Evolutionary conservation across 495 filamentous ascomycete species (phyloP).

Genomic region (Chaetomium cochliodes): DNA sequence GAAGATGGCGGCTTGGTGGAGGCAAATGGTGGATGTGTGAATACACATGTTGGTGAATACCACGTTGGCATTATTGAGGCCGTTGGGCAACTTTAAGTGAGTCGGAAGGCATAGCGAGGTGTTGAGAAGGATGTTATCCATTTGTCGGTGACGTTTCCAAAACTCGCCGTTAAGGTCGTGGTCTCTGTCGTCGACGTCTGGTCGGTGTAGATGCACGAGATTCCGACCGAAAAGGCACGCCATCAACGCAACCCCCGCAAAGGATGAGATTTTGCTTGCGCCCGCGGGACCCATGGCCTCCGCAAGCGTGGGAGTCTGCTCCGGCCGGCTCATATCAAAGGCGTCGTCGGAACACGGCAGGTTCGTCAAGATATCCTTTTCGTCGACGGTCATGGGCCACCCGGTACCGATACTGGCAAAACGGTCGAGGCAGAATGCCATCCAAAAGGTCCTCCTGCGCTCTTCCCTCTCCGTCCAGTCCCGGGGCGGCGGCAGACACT

Average conservation of each 20-base stretch:
- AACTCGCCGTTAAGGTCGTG: constrained; percentile 90
- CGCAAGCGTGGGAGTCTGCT: constrained; percentile 63
- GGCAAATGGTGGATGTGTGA: constrained; percentile 93
- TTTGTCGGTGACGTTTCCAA: constrained; percentile 86
- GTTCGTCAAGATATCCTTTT: constrained; percentile 85
- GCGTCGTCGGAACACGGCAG: constrained; percentile 82
- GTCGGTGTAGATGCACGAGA: constrained; percentile 88
- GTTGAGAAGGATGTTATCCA: constrained; percentile 89
- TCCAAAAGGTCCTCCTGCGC: constrained; percentile 89
- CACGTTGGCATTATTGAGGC: constrained; percentile 76
- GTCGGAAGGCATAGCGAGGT: constrained; percentile 79
- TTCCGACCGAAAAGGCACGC: constrained; percentile 92
- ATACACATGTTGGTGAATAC: constrained; percentile 97
- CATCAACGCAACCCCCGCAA: constrained; percentile 79
- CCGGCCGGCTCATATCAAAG: constrained; percentile 75
- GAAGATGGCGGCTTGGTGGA: constrained; percentile 97
- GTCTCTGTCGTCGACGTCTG: constrained; percentile 76
- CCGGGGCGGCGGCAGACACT: constrained; percentile 76
- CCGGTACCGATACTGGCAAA: constrained; percentile 97
- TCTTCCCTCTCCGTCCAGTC: constrained; percentile 96
- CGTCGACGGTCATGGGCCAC: constrained; percentile 93
- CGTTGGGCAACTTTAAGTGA: constrained; percentile 77
- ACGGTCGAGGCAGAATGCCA: constrained; percentile 83
- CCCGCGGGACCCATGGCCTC: constrained; percentile 73
- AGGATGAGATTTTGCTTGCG: constrained; percentile 68